phyloP scores from a whole-genome alignment of 495 filamentous ascomycete genomes.

The Trichoderma parareesei region DNA sequence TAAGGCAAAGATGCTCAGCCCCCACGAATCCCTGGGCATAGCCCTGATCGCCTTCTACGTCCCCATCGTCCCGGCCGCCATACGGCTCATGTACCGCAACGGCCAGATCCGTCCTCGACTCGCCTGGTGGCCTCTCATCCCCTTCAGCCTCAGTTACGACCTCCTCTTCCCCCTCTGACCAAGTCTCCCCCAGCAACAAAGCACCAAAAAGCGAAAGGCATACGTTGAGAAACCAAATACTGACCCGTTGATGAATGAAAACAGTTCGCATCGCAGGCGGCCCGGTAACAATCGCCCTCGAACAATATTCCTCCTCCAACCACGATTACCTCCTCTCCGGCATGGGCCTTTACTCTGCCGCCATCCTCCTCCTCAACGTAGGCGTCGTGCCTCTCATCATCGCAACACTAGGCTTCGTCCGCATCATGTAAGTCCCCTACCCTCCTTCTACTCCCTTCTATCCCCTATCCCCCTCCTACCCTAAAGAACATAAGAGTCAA shows the following conservation, averaged over 20 bases:
- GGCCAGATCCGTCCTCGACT: conserved; percentile 8
- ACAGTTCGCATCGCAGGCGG: neutral
- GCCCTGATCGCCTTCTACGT: conserved; percentile 13
- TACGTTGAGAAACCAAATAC: neutral
- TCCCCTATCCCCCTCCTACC: neutral
- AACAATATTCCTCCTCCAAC: neutral
- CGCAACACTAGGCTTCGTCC: conserved; percentile 10
- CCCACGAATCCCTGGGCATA: conserved; percentile 10
- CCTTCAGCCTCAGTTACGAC: conserved; percentile 6
- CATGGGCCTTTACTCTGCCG: conserved; percentile 2
- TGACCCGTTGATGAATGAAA: neutral
- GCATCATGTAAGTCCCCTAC: conserved; percentile 10
- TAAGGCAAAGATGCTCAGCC: neutral
- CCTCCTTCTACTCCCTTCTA: neutral
- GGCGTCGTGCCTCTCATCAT: conserved; percentile 12
- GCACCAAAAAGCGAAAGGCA: neutral
- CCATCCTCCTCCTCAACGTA: conserved; percentile 7
- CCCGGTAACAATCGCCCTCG: neutral
- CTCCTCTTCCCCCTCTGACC: neutral
- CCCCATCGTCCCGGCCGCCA: conserved; percentile 5
- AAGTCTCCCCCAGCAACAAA: too few species aligned
- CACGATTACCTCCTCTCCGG: neutral
- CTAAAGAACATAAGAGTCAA: neutral
- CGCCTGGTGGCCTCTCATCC: conserved; percentile 6
- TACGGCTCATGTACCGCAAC: conserved; percentile 7